A percentile compares a stretch with the other conserved stretches of the same genome.
phyloP scores from a whole-genome alignment of 2,329 filamentous ascomycete species.

The Fusarium penzigii region DNA sequence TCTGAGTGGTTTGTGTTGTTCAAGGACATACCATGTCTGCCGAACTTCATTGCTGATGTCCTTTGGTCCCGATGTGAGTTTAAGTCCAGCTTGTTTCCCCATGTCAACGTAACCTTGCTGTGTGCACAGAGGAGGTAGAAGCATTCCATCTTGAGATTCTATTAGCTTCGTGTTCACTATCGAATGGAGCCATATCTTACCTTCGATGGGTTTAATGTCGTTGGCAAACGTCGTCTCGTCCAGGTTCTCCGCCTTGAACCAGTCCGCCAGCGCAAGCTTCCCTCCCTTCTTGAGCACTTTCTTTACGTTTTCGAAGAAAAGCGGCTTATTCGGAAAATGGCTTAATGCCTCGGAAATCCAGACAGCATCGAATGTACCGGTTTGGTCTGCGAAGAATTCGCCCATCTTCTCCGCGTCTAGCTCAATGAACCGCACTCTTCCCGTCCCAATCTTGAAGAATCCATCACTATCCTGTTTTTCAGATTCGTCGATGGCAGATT shows the following conservation, averaged over 20 bases:
- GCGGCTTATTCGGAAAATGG: conserved; percentile 59
- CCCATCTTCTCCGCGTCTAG: conserved; percentile 64
- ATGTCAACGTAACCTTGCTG: conserved; percentile 53
- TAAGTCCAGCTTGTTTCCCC: conserved; percentile 50
- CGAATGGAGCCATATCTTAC: conserved; percentile 27
- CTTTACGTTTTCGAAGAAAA: conserved; percentile 57
- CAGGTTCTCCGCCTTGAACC: conserved; percentile 57
- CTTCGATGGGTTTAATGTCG: conserved; percentile 62
- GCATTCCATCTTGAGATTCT: conserved; percentile 53
- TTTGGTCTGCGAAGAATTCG: conserved; percentile 45
- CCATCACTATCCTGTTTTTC: conserved; percentile 28
- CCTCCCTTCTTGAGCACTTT: conserved; percentile 50
- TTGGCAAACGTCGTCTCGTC: conserved; percentile 44
- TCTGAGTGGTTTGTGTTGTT: too few relatives aligned
- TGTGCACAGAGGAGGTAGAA: conserved; percentile 57
- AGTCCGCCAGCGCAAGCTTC: conserved; percentile 59
- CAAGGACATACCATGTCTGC: conserved; percentile 55
- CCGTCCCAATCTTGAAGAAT: conserved; percentile 43
- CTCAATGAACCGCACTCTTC: conserved; percentile 56
- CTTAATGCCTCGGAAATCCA: conserved; percentile 65
- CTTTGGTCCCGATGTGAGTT: conserved; percentile 46
- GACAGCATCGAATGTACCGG: conserved; percentile 52
- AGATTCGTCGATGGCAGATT: conserved; percentile 17
- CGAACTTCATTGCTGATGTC: conserved; percentile 60
- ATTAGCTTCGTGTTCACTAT: not conserved